Evolutionary conservation across 805 yeast species (phyloP).

Genomic region (Aciculoconidium aculeatum): DNA sequence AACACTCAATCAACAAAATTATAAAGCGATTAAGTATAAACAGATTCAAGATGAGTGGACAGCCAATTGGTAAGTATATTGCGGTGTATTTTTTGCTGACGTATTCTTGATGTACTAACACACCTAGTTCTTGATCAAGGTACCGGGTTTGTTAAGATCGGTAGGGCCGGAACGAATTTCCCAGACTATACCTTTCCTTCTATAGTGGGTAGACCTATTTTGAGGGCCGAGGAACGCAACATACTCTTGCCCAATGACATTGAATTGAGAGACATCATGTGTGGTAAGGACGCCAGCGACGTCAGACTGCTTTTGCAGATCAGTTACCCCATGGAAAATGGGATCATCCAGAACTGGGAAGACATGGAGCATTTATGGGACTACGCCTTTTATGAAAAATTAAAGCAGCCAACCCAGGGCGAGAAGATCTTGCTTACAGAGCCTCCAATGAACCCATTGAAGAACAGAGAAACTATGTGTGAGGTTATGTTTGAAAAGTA

Average conservation of each 20-base stretch:
- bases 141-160: slow-evolving; percentile 96
- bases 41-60: slow-evolving; percentile 19
- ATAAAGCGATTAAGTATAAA: no score
- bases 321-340: slow-evolving; percentile 98
- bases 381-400: slow-evolving; percentile 87
- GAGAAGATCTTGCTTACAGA: slow-evolving; percentile 85
- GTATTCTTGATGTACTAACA: slow-evolving; percentile 5
- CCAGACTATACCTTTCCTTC: slow-evolving; percentile 97
- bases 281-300: slow-evolving; percentile 91
- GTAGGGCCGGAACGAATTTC: slow-evolving; percentile 94
- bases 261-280: slow-evolving; percentile 93
- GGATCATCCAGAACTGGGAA: slow-evolving; percentile 95
- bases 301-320: slow-evolving; percentile 87
- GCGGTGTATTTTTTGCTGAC: not conserved
- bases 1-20: no score
- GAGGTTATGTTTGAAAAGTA: slow-evolving; percentile 90
- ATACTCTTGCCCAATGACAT: slow-evolving; percentile 47
- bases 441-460: slow-evolving; percentile 96
- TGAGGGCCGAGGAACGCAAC: slow-evolving; percentile 91
- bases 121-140: slow-evolving; percentile 89
- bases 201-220: slow-evolving; percentile 93
- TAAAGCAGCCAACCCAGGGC: slow-evolving; percentile 71
- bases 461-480: slow-evolving; percentile 87
- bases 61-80: slow-evolving; percentile 29
- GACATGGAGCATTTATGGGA: slow-evolving; percentile 99